phyloP scores from a whole-genome alignment of 768 basidiomycete species.

The Leccinum disarticulatum region DNA sequence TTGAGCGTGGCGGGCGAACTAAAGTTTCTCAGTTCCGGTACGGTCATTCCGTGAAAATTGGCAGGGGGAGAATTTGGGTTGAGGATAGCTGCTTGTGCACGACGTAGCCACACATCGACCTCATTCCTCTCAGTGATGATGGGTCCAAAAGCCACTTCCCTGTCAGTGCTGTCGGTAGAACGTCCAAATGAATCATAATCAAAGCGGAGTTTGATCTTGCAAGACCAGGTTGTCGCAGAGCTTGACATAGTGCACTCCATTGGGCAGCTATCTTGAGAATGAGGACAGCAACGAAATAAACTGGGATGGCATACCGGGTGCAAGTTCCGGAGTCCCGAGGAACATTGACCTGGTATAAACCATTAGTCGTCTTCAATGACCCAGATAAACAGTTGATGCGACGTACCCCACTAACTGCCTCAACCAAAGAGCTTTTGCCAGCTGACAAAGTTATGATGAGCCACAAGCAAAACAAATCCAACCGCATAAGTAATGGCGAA shows the following conservation, averaged over 20 bases:
- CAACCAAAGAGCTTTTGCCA: slow-evolving; percentile 60
- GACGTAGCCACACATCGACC: slow-evolving; percentile 44
- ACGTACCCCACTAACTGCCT: slow-evolving; percentile 55
- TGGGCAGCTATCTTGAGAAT: slow-evolving; percentile 41
- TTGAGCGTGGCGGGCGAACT: slow-evolving; percentile 26
- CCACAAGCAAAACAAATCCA: background rate
- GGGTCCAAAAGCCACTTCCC: slow-evolving; percentile 29
- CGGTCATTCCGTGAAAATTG: slow-evolving; percentile 24
- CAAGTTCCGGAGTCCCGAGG: slow-evolving; percentile 64
- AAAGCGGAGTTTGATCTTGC: slow-evolving; percentile 43
- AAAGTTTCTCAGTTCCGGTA: slow-evolving; percentile 26
- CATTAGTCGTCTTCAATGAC: background rate
- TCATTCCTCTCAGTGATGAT: slow-evolving; percentile 29
- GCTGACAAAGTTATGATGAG: slow-evolving; percentile 33
- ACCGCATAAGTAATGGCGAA: background rate
- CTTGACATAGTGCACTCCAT: slow-evolving; percentile 53
- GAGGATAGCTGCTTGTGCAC: slow-evolving; percentile 47
- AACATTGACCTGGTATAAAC: slow-evolving; percentile 47
- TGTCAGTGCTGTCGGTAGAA: slow-evolving; percentile 2
- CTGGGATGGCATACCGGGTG: slow-evolving; percentile 40
- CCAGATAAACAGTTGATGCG: background rate
- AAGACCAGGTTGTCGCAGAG: slow-evolving; percentile 39
- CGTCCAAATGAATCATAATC: slow-evolving; percentile 33
- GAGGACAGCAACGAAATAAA: background rate
- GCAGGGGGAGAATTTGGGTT: slow-evolving; percentile 21